Evolutionary conservation across 805 yeast genomes (phyloP).

Genomic region (Ogataea corticis): DNA sequence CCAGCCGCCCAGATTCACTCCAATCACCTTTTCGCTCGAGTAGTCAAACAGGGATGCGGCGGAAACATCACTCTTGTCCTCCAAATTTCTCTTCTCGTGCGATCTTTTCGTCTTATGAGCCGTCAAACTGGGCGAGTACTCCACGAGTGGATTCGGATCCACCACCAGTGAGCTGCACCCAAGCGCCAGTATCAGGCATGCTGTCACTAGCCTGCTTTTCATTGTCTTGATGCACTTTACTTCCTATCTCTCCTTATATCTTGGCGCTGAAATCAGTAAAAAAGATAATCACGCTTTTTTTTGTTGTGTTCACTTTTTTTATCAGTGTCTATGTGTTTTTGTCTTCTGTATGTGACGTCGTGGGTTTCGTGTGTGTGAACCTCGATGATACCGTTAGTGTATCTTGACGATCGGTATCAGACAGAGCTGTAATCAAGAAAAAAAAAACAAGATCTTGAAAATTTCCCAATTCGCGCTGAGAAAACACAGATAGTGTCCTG

Average conservation of each 20-base stretch:
- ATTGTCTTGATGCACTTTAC: background rate
- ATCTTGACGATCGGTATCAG: too few relatives aligned
- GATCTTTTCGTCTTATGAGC: conserved; percentile 9
- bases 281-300: too few relatives aligned
- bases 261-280: too few relatives aligned
- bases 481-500: background rate
- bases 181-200: background rate
- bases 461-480: conserved; percentile 15
- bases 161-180: background rate
- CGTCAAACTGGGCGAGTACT: conserved; percentile 13
- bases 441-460: conserved; percentile 7
- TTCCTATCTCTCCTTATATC: too few relatives aligned
- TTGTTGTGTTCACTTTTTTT: too few relatives aligned
- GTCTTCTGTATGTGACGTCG: too few relatives aligned
- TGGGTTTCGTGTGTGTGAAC: too few relatives aligned
- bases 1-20: conserved; percentile 73
- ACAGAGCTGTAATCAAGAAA: too few relatives aligned
- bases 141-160: background rate
- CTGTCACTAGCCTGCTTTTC: background rate
- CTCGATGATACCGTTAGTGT: too few relatives aligned
- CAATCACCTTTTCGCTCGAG: conserved; percentile 32
- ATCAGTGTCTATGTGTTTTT: too few relatives aligned
- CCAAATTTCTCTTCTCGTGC: conserved; percentile 8
- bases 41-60: conserved; percentile 22
- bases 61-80: conserved; percentile 4